Base-by-base conservation (phyloP, 495 filamentous ascomycete genomes). In the Tuber melanosporum region DNA sequence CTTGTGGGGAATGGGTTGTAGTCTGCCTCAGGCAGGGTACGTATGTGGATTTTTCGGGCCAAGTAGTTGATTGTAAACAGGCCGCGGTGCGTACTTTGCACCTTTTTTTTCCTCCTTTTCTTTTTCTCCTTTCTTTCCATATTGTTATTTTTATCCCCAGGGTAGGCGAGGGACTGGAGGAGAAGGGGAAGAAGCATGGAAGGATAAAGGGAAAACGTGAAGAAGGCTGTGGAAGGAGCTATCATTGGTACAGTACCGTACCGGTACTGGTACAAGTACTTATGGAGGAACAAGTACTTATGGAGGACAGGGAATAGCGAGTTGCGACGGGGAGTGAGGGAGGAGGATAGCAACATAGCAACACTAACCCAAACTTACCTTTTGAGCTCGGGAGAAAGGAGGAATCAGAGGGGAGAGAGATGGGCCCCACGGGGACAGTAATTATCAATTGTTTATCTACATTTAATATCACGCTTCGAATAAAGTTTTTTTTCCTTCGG, bases 101-200 rank as follows among this genome's bases (percentile, higher is more conserved):
- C 57, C 57, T 36, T 8, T 66, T 36, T 36, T 36, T 26, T 26
- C 12, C 26, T 26, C 10, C 3, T 26, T 47, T 47, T 47, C 8
- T n/a, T n/a, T 17, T n/a, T n/a, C 19, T 9, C 22, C 26, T 36
- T 7, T 66, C 26, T 12, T 36, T 15, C 57, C 57, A 17, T 36
- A 4, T 66, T 66, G 26, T 17, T 17, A 26, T 66, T 36, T 66
- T 14, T 36, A 12, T 66, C 32, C 17, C 17, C 32, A 36, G 57
- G 1, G n/a, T 2, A 36, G 26, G 26, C 26, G 57, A 17, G 57
- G 57, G 12, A 66, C 57, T 66, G 57, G 57, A 32, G 32, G 57
- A 66, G 57, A 66, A 66, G 57, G 12, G 57, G 57, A 66, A 66
- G 26, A 66, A 66, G 57, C 57, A 66, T 66, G 57, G 57, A 66